Percentiles rank a stretch among this genome's conserved stretches.
phyloP scores from a whole-genome alignment of 257 asterid genomes.

The Nicotiana tabacum region DNA sequence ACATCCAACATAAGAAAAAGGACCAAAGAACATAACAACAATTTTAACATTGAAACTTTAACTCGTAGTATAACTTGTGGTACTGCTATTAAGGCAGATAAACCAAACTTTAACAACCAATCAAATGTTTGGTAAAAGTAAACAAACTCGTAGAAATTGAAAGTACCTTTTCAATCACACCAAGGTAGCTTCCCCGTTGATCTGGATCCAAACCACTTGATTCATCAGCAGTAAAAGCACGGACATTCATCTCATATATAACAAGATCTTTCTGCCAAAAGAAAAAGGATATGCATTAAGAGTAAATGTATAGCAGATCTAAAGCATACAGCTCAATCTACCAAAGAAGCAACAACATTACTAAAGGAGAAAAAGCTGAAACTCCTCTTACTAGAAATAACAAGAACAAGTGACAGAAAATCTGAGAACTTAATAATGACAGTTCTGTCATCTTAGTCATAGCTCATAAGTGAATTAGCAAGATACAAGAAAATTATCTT shows the following conservation, averaged over 20 bases:
- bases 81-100: not conserved
- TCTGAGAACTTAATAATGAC: not conserved
- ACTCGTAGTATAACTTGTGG: not conserved
- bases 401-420: not conserved
- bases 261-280: constrained; percentile 83
- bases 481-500: constrained; percentile 3
- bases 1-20: not conserved
- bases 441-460: not conserved
- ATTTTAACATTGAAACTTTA: not conserved
- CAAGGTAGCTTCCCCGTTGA: constrained; percentile 87
- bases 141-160: not conserved
- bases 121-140: not conserved
- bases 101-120: not conserved
- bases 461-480: constrained; percentile 1
- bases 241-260: constrained; percentile 93
- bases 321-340: not conserved
- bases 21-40: not conserved
- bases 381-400: not conserved
- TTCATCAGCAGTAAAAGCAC: constrained; percentile 87
- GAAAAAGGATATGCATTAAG: constrained; percentile 10
- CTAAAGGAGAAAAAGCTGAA: not conserved
- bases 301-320: not conserved
- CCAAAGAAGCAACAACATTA: not conserved
- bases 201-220: constrained; percentile 73
- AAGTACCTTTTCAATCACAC: constrained; percentile 81